Evolutionary conservation across 2,329 filamentous ascomycete species (phyloP), one percentile per base, ranked within the genome.

Genomic region (Sarocladium brachiariae): DNA sequence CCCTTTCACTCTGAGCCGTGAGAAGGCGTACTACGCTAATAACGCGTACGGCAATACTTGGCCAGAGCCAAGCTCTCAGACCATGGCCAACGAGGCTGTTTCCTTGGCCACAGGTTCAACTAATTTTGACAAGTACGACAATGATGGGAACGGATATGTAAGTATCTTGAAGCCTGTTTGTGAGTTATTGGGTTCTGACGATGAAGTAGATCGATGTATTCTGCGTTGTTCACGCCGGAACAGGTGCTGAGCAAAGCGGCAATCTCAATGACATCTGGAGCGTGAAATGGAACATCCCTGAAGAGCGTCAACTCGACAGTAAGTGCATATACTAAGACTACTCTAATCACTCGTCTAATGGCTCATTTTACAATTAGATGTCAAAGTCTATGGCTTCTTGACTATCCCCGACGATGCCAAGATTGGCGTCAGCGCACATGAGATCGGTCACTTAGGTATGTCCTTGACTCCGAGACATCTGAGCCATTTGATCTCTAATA

Each of bases 181-280:
- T 39, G 16, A 23, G 39, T 4, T 45, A 4, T 9, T n/a, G n/a
- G 13, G 23, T 14, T 21, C 27, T 47, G n/a, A 47, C 18, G 8
- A 8, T 4, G 13, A 10, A 18, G 8, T 5, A 47, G 43, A 47
- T 47, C 14, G 43, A 47, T 21, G 43, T 47, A 10, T 47, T 47
- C 43, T 47, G 43, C n/a, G 43, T 47, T 13, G 43, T 47, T 19
- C 43, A 47, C 21, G 43, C 43, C 9, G 43, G 43, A 19, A 47
- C 43, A 2, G 43, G 43, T 9, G 43, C 25, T 11, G 43, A 47
- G 25, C 25, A 31, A n/a, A 31, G 25, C 19, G 43, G 43, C 19
- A 21, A 47, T n/a, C 21, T 33, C 25, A 47, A 47, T 47, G 43
- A 47, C 25, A 47, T 47, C 43, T 47, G 43, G 43, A 47, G 43